Evolutionary conservation across 345 rosid species (phyloP).

Genomic region (Excoecaria cochinchinensis): DNA sequence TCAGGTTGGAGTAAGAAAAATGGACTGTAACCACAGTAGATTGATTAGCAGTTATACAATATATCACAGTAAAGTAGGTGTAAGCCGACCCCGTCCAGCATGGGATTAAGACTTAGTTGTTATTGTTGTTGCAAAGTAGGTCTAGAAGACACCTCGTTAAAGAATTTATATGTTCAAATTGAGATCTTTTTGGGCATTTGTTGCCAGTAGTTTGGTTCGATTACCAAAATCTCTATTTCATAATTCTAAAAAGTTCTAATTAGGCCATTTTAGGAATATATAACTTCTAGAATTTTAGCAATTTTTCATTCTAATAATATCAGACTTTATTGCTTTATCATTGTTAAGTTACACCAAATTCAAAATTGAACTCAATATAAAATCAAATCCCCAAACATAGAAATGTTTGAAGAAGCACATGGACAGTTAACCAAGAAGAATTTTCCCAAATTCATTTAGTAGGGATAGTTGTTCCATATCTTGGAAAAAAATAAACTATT

Average conservation of each 20-base stretch:
- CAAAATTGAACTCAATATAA: neutral
- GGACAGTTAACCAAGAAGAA: neutral
- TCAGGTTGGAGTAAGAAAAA: neutral
- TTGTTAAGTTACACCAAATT: neutral
- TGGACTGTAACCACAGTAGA: neutral
- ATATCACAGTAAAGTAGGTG: neutral
- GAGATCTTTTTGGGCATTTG: neutral
- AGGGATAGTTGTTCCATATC: neutral
- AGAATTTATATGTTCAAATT: neutral
- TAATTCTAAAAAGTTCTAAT: neutral
- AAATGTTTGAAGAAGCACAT: neutral
- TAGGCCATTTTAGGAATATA: neutral
- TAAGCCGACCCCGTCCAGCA: no score
- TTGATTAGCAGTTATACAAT: neutral
- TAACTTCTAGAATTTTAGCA: neutral
- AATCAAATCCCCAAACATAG: neutral
- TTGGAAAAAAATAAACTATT: neutral
- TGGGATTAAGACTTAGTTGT: no score
- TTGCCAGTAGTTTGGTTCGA: neutral
- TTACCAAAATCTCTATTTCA: neutral
- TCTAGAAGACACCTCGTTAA: no score
- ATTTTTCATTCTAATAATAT: neutral
- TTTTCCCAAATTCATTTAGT: neutral
- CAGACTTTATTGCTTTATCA: neutral
- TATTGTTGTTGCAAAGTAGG: neutral